Conservation (phyloP, 176 grass and related monocot species). For the Saccharum officinarum region DNA sequence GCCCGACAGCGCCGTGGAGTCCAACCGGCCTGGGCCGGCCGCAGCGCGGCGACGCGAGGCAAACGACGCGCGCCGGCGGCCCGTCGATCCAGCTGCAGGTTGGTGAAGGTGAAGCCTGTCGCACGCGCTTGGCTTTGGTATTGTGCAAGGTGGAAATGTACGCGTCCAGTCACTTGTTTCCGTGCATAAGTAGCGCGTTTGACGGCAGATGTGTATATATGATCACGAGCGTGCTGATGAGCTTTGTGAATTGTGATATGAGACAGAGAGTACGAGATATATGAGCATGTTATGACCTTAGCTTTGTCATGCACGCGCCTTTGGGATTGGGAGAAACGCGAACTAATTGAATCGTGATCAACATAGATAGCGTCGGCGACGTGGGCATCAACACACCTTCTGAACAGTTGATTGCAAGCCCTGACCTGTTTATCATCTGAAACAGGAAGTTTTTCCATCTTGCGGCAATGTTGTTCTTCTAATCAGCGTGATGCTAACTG, state of each 20-base stretch:
- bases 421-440: not conserved
- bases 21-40: slow-evolving; percentile 35
- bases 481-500: not conserved
- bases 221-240: not conserved
- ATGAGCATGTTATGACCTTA: not conserved
- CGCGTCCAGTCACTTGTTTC: not conserved
- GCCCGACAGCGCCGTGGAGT: slow-evolving; percentile 90
- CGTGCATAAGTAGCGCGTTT: not conserved
- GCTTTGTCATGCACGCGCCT: not conserved
- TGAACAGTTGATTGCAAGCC: not conserved
- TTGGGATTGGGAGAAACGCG: not conserved
- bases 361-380: not conserved
- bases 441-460: not conserved
- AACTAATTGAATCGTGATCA: not conserved
- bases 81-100: slow-evolving; percentile 12
- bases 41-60: not conserved
- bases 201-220: not conserved
- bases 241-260: not conserved
- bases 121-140: not conserved
- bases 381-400: not conserved
- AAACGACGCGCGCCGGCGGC: slow-evolving; percentile 3
- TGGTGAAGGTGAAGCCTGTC: not conserved
- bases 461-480: not conserved
- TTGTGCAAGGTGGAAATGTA: not conserved
- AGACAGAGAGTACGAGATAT: not conserved